Conservation (phyloP, 2,329 filamentous ascomycete species). For the Rhynchosporium agropyri region DNA sequence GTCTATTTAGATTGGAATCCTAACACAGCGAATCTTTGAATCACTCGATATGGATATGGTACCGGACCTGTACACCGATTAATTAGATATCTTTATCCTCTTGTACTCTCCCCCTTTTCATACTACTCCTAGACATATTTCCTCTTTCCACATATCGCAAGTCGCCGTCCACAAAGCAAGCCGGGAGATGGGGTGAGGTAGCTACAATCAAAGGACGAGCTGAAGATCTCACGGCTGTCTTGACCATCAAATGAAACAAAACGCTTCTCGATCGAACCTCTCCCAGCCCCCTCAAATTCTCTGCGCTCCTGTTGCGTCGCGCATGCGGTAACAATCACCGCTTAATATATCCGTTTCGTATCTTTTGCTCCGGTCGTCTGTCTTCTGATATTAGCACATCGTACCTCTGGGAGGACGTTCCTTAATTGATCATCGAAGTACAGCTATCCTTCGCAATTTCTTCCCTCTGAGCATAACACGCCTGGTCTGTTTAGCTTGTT, state of each 20-base stretch:
- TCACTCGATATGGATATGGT: no score
- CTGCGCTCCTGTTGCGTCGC: not conserved
- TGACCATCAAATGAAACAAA: not conserved
- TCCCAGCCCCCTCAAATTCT: not conserved
- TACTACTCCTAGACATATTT: no score
- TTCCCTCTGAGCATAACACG: slow-evolving; percentile 13
- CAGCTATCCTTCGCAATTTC: slow-evolving; percentile 11
- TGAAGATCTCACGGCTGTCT: not conserved
- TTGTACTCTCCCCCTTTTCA: no score
- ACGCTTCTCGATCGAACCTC: not conserved
- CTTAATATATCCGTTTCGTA: not conserved
- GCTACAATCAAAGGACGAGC: not conserved
- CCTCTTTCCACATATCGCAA: no score
- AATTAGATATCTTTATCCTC: no score
- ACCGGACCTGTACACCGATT: no score
- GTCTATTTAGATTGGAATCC: no score
- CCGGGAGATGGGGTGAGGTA: no score
- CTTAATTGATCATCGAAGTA: not conserved
- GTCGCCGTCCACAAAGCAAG: no score
- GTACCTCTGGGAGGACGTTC: not conserved
- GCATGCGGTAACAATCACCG: not conserved
- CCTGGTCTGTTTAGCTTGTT: slow-evolving; percentile 16
- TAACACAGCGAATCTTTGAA: no score
- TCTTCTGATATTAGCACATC: not conserved
- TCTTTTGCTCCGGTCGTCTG: not conserved